Conservation (phyloP, 495 filamentous ascomycete genomes). For the Aspergillus homomorphus region DNA sequence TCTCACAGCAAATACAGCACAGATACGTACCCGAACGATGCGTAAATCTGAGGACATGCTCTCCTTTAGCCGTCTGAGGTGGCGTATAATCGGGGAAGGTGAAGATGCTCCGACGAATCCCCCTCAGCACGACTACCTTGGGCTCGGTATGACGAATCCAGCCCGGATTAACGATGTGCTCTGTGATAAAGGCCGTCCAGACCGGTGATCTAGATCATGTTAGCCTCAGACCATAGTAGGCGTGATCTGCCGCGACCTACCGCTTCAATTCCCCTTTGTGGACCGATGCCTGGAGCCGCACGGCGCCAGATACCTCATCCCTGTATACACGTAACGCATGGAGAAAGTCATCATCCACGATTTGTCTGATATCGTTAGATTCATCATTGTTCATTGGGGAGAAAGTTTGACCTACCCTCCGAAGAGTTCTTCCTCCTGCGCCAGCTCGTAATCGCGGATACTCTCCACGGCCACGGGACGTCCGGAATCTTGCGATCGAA, state of each 20-base stretch:
- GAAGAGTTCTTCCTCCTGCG: conserved; percentile 63
- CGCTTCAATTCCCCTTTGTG: conserved; percentile 39
- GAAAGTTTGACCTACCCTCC: conserved; percentile 54
- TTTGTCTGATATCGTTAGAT: conserved; percentile 51
- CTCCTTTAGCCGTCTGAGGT: conserved; percentile 31
- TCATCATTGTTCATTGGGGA: too few relatives aligned
- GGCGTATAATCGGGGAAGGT: conserved; percentile 53
- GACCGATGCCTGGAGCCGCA: conserved; percentile 55
- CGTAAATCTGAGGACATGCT: conserved; percentile 41
- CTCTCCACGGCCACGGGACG: conserved; percentile 47
- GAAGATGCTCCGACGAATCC: conserved; percentile 61
- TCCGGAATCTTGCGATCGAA: conserved; percentile 65
- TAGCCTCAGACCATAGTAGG: not conserved
- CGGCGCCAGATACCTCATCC: conserved; percentile 59
- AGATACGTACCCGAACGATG: conserved; percentile 35
- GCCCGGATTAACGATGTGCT: conserved; percentile 49
- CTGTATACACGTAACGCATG: conserved; percentile 71
- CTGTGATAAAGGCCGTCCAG: conserved; percentile 76
- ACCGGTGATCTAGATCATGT: conserved; percentile 49
- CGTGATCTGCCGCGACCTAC: conserved; percentile 22
- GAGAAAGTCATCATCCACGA: conserved; percentile 64
- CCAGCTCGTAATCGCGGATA: conserved; percentile 58
- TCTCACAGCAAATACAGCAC: not conserved
- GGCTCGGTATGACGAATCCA: conserved; percentile 55
- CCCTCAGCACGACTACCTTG: conserved; percentile 57